phyloP scores from a whole-genome alignment of 2,329 filamentous ascomycete genomes.

The Aspergillus awamori region DNA sequence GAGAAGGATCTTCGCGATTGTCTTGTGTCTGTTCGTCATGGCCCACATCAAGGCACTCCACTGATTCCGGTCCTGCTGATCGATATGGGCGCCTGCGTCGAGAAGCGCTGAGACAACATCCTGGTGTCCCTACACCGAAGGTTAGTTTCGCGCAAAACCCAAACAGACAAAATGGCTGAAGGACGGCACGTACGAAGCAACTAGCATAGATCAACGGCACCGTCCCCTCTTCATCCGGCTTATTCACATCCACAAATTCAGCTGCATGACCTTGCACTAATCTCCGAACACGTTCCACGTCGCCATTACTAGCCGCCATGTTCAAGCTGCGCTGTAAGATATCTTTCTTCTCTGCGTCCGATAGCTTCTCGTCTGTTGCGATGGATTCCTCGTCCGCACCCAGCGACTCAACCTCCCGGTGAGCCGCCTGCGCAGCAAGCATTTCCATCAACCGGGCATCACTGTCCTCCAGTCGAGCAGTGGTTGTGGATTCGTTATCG shows the following conservation, averaged over 20 bases:
- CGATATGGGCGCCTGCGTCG: slow-evolving; percentile 82
- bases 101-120: slow-evolving; percentile 82
- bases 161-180: neutral
- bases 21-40: slow-evolving; percentile 97
- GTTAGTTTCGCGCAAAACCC: neutral
- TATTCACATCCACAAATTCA: slow-evolving; percentile 79
- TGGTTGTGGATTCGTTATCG: slow-evolving; percentile 45
- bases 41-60: slow-evolving; percentile 99
- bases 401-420: slow-evolving; percentile 68
- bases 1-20: slow-evolving; percentile 87
- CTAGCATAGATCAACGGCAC: slow-evolving; percentile 97
- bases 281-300: slow-evolving; percentile 76
- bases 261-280: slow-evolving; percentile 75
- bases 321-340: slow-evolving; percentile 85
- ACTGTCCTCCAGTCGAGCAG: slow-evolving; percentile 68
- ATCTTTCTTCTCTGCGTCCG: slow-evolving; percentile 75
- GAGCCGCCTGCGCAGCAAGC: slow-evolving; percentile 89
- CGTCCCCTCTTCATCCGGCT: slow-evolving; percentile 89
- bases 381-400: slow-evolving; percentile 81
- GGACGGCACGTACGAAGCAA: slow-evolving; percentile 73
- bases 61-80: slow-evolving; percentile 91
- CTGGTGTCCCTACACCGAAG: slow-evolving; percentile 71
- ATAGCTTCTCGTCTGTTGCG: slow-evolving; percentile 71
- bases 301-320: slow-evolving; percentile 96
- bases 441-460: slow-evolving; percentile 91